Evolutionary conservation across 257 asterid species (phyloP).

Genomic region (Rubia yunnanensis): DNA sequence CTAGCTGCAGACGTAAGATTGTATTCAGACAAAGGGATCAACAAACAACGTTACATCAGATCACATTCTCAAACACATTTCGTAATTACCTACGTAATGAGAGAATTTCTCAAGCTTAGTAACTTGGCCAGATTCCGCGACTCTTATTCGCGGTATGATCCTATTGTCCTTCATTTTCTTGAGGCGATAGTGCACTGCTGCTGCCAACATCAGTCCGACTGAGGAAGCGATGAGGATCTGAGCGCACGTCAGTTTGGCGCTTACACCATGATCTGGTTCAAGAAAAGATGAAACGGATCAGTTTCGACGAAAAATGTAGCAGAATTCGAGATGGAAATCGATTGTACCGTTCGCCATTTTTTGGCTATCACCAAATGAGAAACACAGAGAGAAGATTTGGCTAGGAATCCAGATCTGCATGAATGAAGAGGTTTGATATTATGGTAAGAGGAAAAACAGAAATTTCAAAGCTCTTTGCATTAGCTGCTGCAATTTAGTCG

Average conservation of each 20-base stretch:
- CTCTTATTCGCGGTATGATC: constrained; percentile 47
- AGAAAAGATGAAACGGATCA: not conserved
- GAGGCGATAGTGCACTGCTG: constrained; percentile 54
- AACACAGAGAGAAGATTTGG: constrained; percentile 8
- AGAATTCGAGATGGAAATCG: not conserved
- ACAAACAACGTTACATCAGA: not conserved
- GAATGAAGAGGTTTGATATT: constrained; percentile 8
- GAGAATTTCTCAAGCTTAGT: constrained; percentile 68
- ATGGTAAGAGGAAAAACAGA: not conserved
- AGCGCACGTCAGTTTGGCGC: constrained; percentile 29
- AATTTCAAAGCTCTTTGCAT: constrained; percentile 1
- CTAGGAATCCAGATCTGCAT: constrained; percentile 18
- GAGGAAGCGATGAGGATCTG: constrained; percentile 66
- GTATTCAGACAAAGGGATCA: not conserved
- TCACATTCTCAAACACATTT: not conserved
- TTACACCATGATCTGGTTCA: constrained; percentile 25
- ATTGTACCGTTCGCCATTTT: constrained; percentile 13
- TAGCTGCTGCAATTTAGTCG: constrained; percentile 9
- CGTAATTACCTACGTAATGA: constrained; percentile 77
- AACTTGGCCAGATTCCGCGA: constrained; percentile 56
- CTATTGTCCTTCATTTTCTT: constrained; percentile 42
- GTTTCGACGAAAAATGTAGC: not conserved
- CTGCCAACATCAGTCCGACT: constrained; percentile 61
- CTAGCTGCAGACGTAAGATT: constrained; percentile 67
- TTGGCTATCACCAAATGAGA: not conserved